These are phyloP conservation scores for Diaporthe sp. DNA, from an alignment of 2,329 filamentous ascomycete species.

Conservation along the genomic window DNA sequence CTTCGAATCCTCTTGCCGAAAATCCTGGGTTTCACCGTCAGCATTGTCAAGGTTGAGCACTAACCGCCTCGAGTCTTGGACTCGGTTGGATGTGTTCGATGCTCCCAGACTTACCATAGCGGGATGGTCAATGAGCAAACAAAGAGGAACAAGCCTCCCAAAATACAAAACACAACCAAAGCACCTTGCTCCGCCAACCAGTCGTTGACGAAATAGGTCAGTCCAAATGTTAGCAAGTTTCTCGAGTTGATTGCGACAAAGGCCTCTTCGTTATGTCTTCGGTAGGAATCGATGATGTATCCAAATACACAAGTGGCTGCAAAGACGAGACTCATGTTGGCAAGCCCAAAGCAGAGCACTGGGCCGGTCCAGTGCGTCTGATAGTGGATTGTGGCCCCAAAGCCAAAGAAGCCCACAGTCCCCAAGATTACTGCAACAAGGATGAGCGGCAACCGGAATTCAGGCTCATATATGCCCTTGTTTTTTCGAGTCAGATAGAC, in stretches of 20 bases:
- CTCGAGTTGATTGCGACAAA: constrained; percentile 66
- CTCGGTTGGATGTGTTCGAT: neutral
- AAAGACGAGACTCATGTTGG: constrained; percentile 63
- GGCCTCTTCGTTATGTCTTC: constrained; percentile 60
- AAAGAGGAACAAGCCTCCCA: constrained; percentile 57
- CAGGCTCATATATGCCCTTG: constrained; percentile 66
- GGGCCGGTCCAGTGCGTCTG: constrained; percentile 63
- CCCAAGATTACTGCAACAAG: constrained; percentile 56
- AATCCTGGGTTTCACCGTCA: constrained; percentile 49
- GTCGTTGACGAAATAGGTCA: constrained; percentile 59
- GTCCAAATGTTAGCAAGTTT: constrained; percentile 61
- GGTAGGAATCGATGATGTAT: constrained; percentile 64
- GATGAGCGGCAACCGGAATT: constrained; percentile 62
- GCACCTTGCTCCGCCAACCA: constrained; percentile 54
- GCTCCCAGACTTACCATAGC: constrained; percentile 51
- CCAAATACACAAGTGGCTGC: constrained; percentile 63
- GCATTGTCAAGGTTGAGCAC: no score
- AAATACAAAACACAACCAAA: constrained; percentile 54
- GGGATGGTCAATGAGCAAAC: constrained; percentile 62
- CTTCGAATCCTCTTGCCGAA: constrained; percentile 61
- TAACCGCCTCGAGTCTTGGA: neutral
- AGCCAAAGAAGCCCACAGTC: constrained; percentile 61
- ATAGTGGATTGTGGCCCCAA: constrained; percentile 59
- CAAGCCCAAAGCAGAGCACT: constrained; percentile 61
- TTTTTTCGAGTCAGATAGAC: constrained; percentile 62